These are phyloP conservation scores for Asterella californica DNA, from an alignment of 225 moss, liverwort and hornwort species.

Conservation along the genomic window DNA sequence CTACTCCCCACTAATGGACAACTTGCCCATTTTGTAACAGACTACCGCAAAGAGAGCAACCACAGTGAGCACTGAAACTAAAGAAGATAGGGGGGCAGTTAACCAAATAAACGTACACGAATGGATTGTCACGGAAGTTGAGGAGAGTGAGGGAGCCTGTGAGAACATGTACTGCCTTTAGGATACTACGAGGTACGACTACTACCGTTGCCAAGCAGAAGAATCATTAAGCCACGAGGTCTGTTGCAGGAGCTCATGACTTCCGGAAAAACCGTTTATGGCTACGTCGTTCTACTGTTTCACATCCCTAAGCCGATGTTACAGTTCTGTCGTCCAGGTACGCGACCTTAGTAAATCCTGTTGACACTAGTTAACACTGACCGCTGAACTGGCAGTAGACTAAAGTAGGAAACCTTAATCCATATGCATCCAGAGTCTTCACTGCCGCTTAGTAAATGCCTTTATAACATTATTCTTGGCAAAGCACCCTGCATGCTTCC, in stretches of 20 bases:
- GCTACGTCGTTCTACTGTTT: neutral
- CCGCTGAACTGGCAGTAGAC: neutral
- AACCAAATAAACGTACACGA: neutral
- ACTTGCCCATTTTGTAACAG: neutral
- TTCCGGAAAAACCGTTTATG: neutral
- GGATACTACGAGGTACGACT: neutral
- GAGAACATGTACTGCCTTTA: neutral
- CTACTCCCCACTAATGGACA: too few relatives aligned
- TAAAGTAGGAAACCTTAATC: neutral
- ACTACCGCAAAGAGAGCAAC: too few relatives aligned
- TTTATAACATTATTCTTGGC: slow-evolving; percentile 20
- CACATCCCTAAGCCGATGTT: neutral
- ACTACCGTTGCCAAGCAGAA: neutral
- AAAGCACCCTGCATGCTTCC: slow-evolving; percentile 19
- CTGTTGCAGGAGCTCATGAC: neutral
- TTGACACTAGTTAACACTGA: neutral
- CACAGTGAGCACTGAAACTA: too few relatives aligned
- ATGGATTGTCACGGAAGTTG: neutral
- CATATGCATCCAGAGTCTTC: slow-evolving; percentile 11
- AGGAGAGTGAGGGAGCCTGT: neutral
- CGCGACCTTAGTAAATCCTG: neutral
- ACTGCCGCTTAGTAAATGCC: slow-evolving; percentile 11
- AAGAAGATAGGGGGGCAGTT: neutral
- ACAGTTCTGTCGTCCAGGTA: neutral
- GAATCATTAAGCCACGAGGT: neutral